phyloP scores from a whole-genome alignment of 116 monocot species.

The Thalassia testudinum region DNA sequence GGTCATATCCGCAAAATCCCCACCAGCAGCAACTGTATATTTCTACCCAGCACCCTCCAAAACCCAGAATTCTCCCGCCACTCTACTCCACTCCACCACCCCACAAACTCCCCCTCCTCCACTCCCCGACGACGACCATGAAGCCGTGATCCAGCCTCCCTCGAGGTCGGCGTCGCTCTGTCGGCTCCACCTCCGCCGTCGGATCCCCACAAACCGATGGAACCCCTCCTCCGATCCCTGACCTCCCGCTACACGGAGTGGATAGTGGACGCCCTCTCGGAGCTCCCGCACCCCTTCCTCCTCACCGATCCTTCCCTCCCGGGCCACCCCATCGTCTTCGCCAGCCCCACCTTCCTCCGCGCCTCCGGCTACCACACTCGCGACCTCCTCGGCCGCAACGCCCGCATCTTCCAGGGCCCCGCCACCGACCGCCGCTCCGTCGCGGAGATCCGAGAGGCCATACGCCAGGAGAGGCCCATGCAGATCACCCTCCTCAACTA shows the following conservation, averaged over 20 bases:
- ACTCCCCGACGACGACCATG: background rate
- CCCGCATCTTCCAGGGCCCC: slow-evolving; percentile 74
- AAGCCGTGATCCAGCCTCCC: background rate
- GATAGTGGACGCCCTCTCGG: slow-evolving; percentile 50
- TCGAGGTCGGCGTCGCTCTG: background rate
- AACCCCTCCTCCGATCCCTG: slow-evolving; percentile 48
- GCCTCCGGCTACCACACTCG: slow-evolving; percentile 43
- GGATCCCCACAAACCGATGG: no score
- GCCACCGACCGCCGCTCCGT: slow-evolving; percentile 53
- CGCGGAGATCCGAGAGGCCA: slow-evolving; percentile 68
- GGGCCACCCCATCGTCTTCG: slow-evolving; percentile 92
- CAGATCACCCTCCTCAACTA: slow-evolving; percentile 73
- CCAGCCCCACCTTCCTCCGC: slow-evolving; percentile 51
- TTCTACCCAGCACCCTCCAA: background rate
- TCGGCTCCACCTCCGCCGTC: background rate
- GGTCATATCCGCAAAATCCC: background rate
- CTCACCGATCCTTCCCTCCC: slow-evolving; percentile 67
- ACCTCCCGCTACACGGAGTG: slow-evolving; percentile 59
- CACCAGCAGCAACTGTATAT: background rate
- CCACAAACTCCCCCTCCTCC: background rate
- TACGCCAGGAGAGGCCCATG: slow-evolving; percentile 39
- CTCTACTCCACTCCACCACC: background rate
- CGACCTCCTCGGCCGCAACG: slow-evolving; percentile 70
- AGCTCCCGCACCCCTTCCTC: slow-evolving; percentile 47
- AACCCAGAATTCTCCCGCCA: background rate